Conservation (phyloP, 371 early-diverging fungal genomes). For the Mortierella sp. region DNA sequence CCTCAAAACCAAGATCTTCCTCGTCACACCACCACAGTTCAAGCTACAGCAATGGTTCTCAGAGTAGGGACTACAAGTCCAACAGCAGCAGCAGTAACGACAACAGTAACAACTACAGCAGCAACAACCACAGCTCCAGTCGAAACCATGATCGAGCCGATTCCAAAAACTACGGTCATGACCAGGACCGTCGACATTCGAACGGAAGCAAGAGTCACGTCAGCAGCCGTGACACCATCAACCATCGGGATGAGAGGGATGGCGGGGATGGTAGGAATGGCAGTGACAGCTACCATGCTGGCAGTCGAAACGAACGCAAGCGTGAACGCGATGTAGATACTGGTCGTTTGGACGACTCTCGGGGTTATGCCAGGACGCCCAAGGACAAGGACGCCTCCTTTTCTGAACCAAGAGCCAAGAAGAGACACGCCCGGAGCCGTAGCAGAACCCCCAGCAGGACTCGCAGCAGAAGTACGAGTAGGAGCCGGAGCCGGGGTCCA, state of each 20-base stretch:
- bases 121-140: constrained; percentile 10
- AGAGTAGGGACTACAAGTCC: constrained; percentile 16
- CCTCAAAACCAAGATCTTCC: constrained; percentile 14
- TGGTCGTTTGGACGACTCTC: neutral
- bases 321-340: constrained; percentile 31
- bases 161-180: constrained; percentile 35
- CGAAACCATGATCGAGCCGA: constrained; percentile 36
- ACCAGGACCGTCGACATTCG: constrained; percentile 37
- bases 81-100: neutral
- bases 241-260: constrained; percentile 15
- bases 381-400: constrained; percentile 15
- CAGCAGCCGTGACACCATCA: constrained; percentile 5
- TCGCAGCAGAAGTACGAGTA: constrained; percentile 17
- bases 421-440: constrained; percentile 31
- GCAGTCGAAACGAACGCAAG: constrained; percentile 16
- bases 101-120: neutral
- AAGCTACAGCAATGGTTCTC: constrained; percentile 15
- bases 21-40: constrained; percentile 10
- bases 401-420: constrained; percentile 30
- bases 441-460: constrained; percentile 10
- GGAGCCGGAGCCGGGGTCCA: constrained; percentile 13
- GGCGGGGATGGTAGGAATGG: neutral
- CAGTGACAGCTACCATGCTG: neutral
- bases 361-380: constrained; percentile 10
- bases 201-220: constrained; percentile 15